Evolutionary conservation across 2,329 filamentous ascomycete species (phyloP), one percentile per base, ranked within the genome.

Genomic region (Aspergillus ustus): DNA sequence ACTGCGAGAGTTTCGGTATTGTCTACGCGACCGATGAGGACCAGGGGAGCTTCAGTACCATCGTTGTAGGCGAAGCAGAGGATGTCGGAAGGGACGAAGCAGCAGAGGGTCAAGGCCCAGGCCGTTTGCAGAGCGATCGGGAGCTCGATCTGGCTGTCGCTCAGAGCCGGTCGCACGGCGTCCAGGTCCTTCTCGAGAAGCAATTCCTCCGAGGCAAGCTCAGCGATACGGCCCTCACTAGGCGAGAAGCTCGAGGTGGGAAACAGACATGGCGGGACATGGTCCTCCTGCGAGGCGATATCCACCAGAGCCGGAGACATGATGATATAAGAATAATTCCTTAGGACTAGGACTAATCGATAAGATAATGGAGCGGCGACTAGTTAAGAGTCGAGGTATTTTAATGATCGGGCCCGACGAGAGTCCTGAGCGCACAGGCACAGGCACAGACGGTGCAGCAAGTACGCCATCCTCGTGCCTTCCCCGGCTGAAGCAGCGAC

Each of bases 1-100:
- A 50, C 48, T 6, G 48, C 48, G 9, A 50, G 22, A 15, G 48
- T 50, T 7, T 50, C 48, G 48, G 13, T 50, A 28, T 50, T 50
- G 48, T 50, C 48, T 6, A 50, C 25, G 4, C 48, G 22, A 5
- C 48, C 48, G 17, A 50, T 19, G 13, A 50, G 9, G 6, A 50
- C 4, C 2, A 29, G 15, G 15, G 22, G 48, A 28, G 4, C 4
- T n/a, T 29, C 48, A 20, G 4, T 15, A 11, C 9, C 19, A 11
- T 50, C 48, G 28, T 50, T 29, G 48, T 50, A 50, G 5, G 22
- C 48, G 13, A 50, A 50, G n/a, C 48, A 50, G 25, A 50, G 48
- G 9, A 50, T 31, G 15, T 50, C 48, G 2, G 48, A n/a, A 7
- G 48, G 48, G 15, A 50, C 48, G n/a, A 29, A 50, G 48, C 48